Conservation (phyloP, 495 filamentous ascomycete species). For the Xanthoparmelia taractica region DNA sequence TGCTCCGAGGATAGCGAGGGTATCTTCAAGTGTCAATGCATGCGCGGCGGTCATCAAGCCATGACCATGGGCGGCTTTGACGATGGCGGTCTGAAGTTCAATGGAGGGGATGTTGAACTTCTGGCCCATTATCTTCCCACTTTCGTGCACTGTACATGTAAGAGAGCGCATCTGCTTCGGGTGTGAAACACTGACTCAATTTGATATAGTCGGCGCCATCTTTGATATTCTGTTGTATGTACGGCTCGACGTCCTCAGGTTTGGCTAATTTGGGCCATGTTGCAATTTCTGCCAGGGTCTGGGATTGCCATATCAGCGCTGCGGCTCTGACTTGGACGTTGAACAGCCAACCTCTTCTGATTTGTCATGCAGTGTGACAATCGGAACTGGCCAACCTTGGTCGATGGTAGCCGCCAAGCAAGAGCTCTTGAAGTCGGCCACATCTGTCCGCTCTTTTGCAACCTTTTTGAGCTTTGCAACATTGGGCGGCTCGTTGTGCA, state of each 20-base stretch:
- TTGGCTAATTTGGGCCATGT: constrained; percentile 6
- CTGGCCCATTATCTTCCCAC: constrained; percentile 2
- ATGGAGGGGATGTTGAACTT: constrained; percentile 1
- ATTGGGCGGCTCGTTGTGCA: constrained; percentile 8
- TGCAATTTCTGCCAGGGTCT: background rate
- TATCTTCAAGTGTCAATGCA: background rate
- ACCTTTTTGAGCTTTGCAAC: constrained; percentile 2
- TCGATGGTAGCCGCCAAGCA: constrained; percentile 8
- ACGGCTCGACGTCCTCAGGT: constrained; percentile 6
- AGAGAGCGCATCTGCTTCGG: background rate
- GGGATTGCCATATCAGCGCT: background rate
- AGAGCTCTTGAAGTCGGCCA: constrained; percentile 8
- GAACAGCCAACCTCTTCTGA: constrained; percentile 9
- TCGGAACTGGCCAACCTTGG: constrained; percentile 3
- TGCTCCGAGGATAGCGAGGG: constrained; percentile 3
- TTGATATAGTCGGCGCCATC: constrained; percentile 13
- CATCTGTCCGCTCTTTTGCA: constrained; percentile 1
- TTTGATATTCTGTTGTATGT: constrained; percentile 5
- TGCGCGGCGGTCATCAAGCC: constrained; percentile 4
- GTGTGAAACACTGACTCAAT: background rate
- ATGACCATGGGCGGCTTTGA: constrained; percentile 9
- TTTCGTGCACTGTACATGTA: constrained; percentile 9
- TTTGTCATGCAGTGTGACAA: constrained; percentile 8
- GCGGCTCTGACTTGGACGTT: background rate
- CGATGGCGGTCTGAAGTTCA: background rate